Conservation (phyloP, 1,139 yeast species). For the Candida sanyaensis region DNA sequence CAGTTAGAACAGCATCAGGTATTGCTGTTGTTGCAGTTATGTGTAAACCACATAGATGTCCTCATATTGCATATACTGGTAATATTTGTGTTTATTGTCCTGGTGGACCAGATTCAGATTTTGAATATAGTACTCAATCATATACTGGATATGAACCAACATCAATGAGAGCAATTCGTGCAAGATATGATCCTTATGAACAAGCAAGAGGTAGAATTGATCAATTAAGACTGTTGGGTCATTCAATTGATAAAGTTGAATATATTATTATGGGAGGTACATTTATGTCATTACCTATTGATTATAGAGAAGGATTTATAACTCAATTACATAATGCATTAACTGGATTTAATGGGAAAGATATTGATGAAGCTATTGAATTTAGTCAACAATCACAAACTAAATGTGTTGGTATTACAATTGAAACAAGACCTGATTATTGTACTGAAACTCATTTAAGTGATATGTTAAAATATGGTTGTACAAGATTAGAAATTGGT, state of each 20-base stretch:
- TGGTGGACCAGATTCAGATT: slow-evolving; percentile 98
- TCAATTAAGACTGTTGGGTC: slow-evolving; percentile 93
- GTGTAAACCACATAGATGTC: slow-evolving; percentile 99
- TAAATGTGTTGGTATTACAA: slow-evolving; percentile 97
- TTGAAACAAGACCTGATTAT: slow-evolving; percentile 98
- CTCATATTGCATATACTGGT: slow-evolving; percentile 98
- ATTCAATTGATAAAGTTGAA: slow-evolving; percentile 95
- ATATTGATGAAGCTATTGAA: slow-evolving; percentile 86
- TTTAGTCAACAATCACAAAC: slow-evolving; percentile 94
- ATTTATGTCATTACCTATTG: slow-evolving; percentile 90
- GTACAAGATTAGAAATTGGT: slow-evolving; percentile 95
- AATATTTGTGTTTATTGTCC: slow-evolving; percentile 99
- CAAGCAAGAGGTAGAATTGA: slow-evolving; percentile 98
- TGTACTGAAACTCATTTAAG: slow-evolving; percentile 95
- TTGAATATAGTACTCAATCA: slow-evolving; percentile 96
- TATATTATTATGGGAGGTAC: slow-evolving; percentile 99
- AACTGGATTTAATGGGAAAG: slow-evolving; percentile 87
- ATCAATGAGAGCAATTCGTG: slow-evolving; percentile 97
- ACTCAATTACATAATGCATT: slow-evolving; percentile 91
- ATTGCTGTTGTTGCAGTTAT: slow-evolving; percentile 98
- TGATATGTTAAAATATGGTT: slow-evolving; percentile 95
- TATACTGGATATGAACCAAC: slow-evolving; percentile 99
- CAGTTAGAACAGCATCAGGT: slow-evolving; percentile 97
- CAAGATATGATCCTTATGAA: slow-evolving; percentile 97
- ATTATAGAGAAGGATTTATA: slow-evolving; percentile 86